Evolutionary conservation across 2,329 filamentous ascomycete genomes (phyloP), one percentile per base, ranked within the genome.

Genomic region (Incumbomyces lentus): DNA sequence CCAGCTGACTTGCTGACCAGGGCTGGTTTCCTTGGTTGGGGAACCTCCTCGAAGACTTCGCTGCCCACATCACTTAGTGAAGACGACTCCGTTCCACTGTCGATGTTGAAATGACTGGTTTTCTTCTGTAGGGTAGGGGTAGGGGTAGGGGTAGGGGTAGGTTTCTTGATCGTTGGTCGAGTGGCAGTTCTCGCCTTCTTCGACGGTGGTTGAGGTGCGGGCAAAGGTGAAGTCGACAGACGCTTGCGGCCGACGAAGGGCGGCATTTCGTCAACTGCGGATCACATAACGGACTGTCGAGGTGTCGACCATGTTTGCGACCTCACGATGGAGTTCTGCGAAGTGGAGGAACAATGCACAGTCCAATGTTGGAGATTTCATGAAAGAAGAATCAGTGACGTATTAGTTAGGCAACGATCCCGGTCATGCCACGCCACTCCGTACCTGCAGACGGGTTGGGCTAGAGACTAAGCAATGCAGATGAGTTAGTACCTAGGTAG

Each of bases 21-120:
- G 52, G 58, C 46, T 0, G 29, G 5, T 33, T 42, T 42, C n/a
- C 13, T 33, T 3, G 42, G n/a, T 2, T 14, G 13, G 6, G 68
- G 65, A 1, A 73, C 64, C 56, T 76, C 70, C 52, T 75, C 71
- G 48, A 81, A 80, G 37, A 80, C 76, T 29, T 67, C 66, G 44
- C 80, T 78, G 2, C 58, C 55, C 19, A 57, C 47, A 32, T 67
- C 64, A 40, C 65, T 68, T 31, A 68, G 50, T 7, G 64, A 62
- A 7, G 62, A 67, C 34, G 62, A 60, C 10, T 60, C 61, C 18
- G 60, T 57, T 42, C 57, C 55, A 35, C 51, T 54, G 7, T 48
- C 52, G 3, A 55, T 17, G 6, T 49, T 51, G 46, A 55, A 55
- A 11, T 42, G 35, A 32, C 40, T 47, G 13, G 34, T 38, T 19